Evolutionary conservation across 768 basidiomycete species (phyloP).

Genomic region (Hericium alpestre): DNA sequence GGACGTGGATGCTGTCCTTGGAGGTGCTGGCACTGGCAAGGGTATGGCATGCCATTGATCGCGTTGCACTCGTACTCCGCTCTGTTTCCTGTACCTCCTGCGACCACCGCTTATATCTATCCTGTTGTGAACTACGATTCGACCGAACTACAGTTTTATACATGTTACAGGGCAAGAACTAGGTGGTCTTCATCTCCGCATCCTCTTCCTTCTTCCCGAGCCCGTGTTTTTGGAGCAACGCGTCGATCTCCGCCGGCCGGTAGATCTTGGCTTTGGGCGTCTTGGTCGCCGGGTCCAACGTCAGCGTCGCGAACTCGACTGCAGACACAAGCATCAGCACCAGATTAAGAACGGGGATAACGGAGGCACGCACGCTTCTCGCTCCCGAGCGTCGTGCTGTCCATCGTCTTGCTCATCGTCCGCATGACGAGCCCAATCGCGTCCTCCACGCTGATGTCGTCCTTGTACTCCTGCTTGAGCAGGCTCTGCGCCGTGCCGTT

Average conservation of each 20-base stretch:
- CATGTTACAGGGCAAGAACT: conserved; percentile 7
- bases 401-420: conserved; percentile 99
- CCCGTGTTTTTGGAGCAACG: conserved; percentile 64
- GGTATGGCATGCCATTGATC: conserved; percentile 72
- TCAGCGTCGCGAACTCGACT: conserved; percentile 97
- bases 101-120: not conserved
- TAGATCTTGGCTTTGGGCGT: conserved; percentile 87
- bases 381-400: conserved; percentile 89
- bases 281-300: conserved; percentile 66
- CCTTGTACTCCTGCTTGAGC: conserved; percentile 97
- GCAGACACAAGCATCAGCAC: not conserved
- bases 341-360: no score
- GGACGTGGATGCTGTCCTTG: conserved; percentile 48
- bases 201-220: conserved; percentile 85
- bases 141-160: not conserved
- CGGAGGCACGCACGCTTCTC: no score
- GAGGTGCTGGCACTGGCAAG: conserved; percentile 35
- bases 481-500: conserved; percentile 92
- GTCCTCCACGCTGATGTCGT: conserved; percentile 83
- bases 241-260: conserved; percentile 80
- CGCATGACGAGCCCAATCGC: conserved; percentile 85
- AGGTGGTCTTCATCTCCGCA: conserved; percentile 58
- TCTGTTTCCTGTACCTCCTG: not conserved
- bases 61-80: not conserved
- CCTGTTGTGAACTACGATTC: not conserved